These are phyloP conservation scores for Panicum virgatum DNA, from an alignment of 202 grass and related monocot species.

Conservation along the genomic window DNA sequence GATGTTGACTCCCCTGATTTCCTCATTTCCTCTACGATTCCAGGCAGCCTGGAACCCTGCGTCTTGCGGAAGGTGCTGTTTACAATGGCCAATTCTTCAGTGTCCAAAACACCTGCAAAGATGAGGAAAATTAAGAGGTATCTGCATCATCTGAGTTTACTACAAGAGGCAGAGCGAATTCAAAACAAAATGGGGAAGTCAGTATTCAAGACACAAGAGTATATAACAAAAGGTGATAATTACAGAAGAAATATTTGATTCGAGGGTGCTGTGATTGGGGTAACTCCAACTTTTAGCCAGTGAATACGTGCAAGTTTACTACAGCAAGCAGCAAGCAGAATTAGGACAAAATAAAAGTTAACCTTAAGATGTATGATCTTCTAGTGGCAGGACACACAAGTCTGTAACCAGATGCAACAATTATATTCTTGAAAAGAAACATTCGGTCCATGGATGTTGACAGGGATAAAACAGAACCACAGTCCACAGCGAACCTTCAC, in stretches of 20 bases:
- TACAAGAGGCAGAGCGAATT: neutral
- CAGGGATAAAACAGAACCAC: neutral
- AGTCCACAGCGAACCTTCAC: constrained; percentile 51
- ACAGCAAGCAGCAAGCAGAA: neutral
- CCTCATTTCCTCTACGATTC: constrained; percentile 69
- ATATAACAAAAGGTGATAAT: neutral
- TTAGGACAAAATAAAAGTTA: neutral
- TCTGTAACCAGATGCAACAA: neutral
- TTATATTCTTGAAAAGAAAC: neutral
- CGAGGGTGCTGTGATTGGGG: neutral
- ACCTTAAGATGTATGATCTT: neutral
- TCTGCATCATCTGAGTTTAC: constrained; percentile 3
- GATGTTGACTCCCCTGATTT: constrained; percentile 68
- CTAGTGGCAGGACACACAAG: neutral
- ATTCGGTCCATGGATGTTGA: neutral
- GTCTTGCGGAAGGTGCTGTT: constrained; percentile 65
- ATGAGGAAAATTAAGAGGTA: constrained; percentile 16
- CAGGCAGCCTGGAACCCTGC: constrained; percentile 47
- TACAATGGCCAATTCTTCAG: constrained; percentile 69
- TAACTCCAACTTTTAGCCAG: neutral
- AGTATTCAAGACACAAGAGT: neutral
- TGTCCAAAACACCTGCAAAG: constrained; percentile 70
- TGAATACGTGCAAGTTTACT: neutral
- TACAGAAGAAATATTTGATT: neutral
- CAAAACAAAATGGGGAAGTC: neutral